Conservation (phyloP, 108 stramenopile genomes). For the Cyclostephanos invisitatus region DNA sequence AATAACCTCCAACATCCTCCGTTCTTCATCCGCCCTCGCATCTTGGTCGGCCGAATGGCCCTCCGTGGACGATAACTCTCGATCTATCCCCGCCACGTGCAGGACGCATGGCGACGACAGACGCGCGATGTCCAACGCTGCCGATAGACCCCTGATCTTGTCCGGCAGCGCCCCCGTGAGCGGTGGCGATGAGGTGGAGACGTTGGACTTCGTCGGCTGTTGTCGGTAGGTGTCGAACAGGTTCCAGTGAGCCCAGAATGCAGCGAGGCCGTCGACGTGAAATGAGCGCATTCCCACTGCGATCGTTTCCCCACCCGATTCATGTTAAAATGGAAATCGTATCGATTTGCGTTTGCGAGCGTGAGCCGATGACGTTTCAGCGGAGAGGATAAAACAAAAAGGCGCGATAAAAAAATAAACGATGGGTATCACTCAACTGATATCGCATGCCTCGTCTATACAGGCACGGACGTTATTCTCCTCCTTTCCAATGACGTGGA, state of each 20-base stretch:
- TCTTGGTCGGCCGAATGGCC: slow-evolving; percentile 54
- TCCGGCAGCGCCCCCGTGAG: slow-evolving; percentile 62
- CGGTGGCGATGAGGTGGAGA: slow-evolving; percentile 24
- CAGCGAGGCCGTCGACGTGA: slow-evolving; percentile 67
- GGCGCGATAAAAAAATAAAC: background rate
- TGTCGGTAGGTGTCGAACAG: slow-evolving; percentile 28
- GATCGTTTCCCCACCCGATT: background rate
- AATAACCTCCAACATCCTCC: slow-evolving; percentile 62
- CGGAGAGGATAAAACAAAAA: background rate
- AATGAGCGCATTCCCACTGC: slow-evolving; percentile 65
- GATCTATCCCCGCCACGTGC: slow-evolving; percentile 62
- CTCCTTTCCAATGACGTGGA: slow-evolving; percentile 64
- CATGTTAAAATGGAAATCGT: background rate
- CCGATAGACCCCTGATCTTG: slow-evolving; percentile 64
- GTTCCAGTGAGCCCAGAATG: slow-evolving; percentile 58
- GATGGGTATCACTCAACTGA: slow-evolving; percentile 27
- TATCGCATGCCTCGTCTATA: slow-evolving; percentile 63
- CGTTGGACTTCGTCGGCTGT: slow-evolving; percentile 19
- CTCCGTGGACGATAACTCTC: slow-evolving; percentile 57
- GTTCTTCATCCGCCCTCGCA: slow-evolving; percentile 52
- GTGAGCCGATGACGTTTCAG: background rate
- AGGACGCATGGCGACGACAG: slow-evolving; percentile 66
- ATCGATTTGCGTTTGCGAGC: background rate
- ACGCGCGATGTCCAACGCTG: slow-evolving; percentile 60
- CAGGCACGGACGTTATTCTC: slow-evolving; percentile 58